These are phyloP conservation scores for Heritiera littoralis DNA, from an alignment of 345 rosid genomes.

Conservation along the genomic window DNA sequence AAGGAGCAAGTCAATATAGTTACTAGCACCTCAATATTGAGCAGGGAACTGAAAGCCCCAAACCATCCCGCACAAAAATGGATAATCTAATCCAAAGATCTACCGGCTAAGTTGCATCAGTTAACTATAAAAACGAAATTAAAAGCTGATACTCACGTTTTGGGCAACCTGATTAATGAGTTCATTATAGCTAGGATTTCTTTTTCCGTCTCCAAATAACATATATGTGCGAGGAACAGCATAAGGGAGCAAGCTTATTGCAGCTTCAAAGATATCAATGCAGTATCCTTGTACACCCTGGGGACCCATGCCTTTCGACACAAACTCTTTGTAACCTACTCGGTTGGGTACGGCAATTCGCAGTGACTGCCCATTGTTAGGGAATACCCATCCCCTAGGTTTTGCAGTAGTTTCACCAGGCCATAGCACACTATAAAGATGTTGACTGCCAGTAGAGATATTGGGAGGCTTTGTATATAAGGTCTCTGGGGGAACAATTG, in stretches of 20 bases:
- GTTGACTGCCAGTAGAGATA: conserved; percentile 47
- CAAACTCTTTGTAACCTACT: conserved; percentile 57
- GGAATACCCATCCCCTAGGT: conserved; percentile 94
- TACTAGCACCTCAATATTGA: not conserved
- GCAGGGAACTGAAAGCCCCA: not conserved
- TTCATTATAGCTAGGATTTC: conserved; percentile 61
- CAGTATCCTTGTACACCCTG: conserved; percentile 83
- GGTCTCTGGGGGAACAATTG: conserved; percentile 59
- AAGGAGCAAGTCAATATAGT: conserved; percentile 25
- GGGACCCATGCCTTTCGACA: conserved; percentile 53
- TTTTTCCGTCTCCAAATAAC: conserved; percentile 61
- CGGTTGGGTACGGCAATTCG: conserved; percentile 81
- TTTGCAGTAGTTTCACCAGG: conserved; percentile 60
- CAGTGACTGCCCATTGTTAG: conserved; percentile 77
- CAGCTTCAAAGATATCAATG: conserved; percentile 92
- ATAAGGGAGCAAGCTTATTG: conserved; percentile 77
- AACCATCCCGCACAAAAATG: conserved; percentile 4
- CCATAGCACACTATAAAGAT: conserved; percentile 68
- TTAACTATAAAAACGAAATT: not conserved
- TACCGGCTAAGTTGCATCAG: not conserved
- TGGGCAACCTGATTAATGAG: conserved; percentile 58
- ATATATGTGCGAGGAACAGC: conserved; percentile 71
- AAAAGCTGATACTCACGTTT: conserved; percentile 52
- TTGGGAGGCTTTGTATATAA: conserved; percentile 58
- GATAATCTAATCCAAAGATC: not conserved